Evolutionary conservation across 164 flowering plant genomes (phyloP), one percentile per base, ranked within the genome.

Genomic region (Hamamelis virginiana): DNA sequence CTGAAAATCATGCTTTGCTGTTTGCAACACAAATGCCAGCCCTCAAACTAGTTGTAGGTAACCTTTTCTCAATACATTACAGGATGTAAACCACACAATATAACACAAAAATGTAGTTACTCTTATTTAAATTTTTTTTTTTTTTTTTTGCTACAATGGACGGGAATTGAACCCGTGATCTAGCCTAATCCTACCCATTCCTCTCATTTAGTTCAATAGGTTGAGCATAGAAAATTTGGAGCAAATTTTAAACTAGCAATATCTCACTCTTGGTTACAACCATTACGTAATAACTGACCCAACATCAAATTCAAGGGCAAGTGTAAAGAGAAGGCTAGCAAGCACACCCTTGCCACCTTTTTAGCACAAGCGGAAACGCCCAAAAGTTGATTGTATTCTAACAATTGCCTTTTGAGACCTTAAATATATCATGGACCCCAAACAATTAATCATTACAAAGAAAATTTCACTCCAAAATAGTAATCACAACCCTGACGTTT

Each of bases 131-230:
- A n/a, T n/a, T n/a, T n/a, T n/a, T n/a, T n/a, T n/a, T n/a, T n/a
- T n/a, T n/a, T n/a, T n/a, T n/a, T n/a, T n/a, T n/a, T n/a, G n/a
- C n/a, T n/a, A n/a, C n/a, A n/a, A n/a, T n/a, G n/a, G n/a, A n/a
- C n/a, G n/a, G n/a, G n/a, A n/a, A n/a, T n/a, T n/a, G n/a, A n/a
- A n/a, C n/a, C n/a, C n/a, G n/a, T n/a, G n/a, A n/a, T n/a, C n/a
- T n/a, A n/a, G n/a, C n/a, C n/a, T n/a, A n/a, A n/a, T n/a, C n/a
- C n/a, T n/a, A n/a, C n/a, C n/a, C n/a, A n/a, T n/a, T 10, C 23
- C 59, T 55, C 59, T 12, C 59, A 22, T 55, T 55, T 55, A 55
- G 59, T 55, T 60, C 21, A n/a, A 33, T 16, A 60, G 41, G 21
- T 60, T 18, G 1, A 60, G 9, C 45, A 3, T 22, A 28, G 18